These are phyloP conservation scores for Bertia moriformis DNA, from an alignment of 2,329 filamentous ascomycete genomes.

Conservation along the genomic window DNA sequence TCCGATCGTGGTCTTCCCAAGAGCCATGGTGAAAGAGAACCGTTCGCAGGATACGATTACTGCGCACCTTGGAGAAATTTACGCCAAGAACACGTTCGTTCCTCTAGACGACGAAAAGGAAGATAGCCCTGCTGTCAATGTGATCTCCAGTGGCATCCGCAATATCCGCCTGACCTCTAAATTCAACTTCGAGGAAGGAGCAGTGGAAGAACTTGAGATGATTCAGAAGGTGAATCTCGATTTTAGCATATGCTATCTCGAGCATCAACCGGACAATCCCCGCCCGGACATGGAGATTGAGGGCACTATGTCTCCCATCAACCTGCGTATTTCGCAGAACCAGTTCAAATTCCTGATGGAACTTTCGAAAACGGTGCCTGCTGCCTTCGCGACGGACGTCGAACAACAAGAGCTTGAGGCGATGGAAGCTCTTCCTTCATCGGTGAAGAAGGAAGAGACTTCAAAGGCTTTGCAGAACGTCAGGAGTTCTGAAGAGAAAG, in stretches of 20 bases:
- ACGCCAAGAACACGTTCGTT: conserved; percentile 84
- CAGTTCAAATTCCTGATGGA: conserved; percentile 83
- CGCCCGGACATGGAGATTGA: conserved; percentile 82
- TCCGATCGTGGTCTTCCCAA: conserved; percentile 88
- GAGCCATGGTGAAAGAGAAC: conserved; percentile 55
- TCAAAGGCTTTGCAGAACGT: neutral
- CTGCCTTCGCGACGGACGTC: conserved; percentile 62
- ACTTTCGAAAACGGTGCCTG: conserved; percentile 73
- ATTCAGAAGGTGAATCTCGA: conserved; percentile 93
- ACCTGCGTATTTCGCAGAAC: conserved; percentile 74
- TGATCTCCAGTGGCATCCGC: conserved; percentile 76
- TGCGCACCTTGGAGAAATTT: conserved; percentile 91
- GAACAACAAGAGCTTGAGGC: conserved; percentile 1
- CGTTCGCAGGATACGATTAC: conserved; percentile 70
- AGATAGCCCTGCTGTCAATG: conserved; percentile 65
- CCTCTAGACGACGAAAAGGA: conserved; percentile 35
- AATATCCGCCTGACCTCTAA: conserved; percentile 84
- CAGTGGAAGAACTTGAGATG: conserved; percentile 77
- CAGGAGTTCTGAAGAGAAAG: conserved; percentile 49
- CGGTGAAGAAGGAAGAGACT: neutral
- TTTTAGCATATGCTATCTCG: conserved; percentile 81
- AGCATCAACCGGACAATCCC: conserved; percentile 62
- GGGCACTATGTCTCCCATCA: conserved; percentile 84
- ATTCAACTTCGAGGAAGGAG: conserved; percentile 58
- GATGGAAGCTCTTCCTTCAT: neutral